Evolutionary conservation across 495 filamentous ascomycete species (phyloP), one percentile per base, ranked within the genome.

Genomic region (Stereocaulon alpinum): DNA sequence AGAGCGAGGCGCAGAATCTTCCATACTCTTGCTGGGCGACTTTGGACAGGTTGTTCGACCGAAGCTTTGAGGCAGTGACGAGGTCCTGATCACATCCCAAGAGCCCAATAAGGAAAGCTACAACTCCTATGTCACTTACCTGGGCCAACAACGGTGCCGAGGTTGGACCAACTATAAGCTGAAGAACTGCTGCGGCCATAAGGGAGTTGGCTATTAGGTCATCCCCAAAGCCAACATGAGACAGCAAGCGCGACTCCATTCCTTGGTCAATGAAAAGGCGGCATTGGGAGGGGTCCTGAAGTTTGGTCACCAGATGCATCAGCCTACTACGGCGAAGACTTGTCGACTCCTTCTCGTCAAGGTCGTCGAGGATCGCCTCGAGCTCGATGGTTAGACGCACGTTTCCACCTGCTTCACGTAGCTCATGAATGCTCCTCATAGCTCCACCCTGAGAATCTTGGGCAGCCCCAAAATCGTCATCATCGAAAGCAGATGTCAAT

Each of bases 401-500:
- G 68, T 91, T 94, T 24, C 85, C 84, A 9, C 93, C 93, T 42
- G 89, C 84, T 63, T 89, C 86, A 61, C 91, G 80, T 45, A 98
- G 76, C 69, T 98, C 93, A 67, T 97, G 91, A 40, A 96, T 87
- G 62, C 85, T 93, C 51, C 86, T 82, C 59, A 96, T 84, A 53
- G 80, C 73, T 15, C 76, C 78, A 45, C 77, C 74, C 29, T 77
- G 78, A 30, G 76, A 67, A 32, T 70, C 72, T 6, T 78, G 77
- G 15, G 80, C 77, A n/a, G 85, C 82, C n/a, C 57, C 56, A 15
- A 40, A 58, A 37, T 56, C 55, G 10, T 49, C 27, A 12, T 50
- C 44, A 14, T 59, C 58, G 57, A 51, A 24, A 27, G 41, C 32
- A 56, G 63, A 44, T 22, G 49, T 64, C 49, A 54, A 43, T 54